Percentiles rank a stretch among this genome's conserved stretches.
Evolutionary conservation across 2,329 filamentous ascomycete genomes (phyloP).

Genomic region (Domatiomyces catenatus): DNA sequence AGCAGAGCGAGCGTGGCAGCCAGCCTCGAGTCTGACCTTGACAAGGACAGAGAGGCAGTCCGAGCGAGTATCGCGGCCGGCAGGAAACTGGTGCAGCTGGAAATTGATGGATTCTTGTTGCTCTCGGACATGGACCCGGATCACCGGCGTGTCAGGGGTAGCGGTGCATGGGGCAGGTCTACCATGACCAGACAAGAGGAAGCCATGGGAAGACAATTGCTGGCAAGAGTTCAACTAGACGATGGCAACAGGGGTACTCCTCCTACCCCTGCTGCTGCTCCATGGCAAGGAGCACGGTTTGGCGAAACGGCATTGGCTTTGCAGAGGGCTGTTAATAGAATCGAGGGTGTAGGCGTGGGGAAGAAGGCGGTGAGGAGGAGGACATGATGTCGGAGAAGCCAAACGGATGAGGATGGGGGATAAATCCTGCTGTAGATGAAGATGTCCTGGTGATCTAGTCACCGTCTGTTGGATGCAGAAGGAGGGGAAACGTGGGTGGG

Average conservation of each 20-base stretch:
- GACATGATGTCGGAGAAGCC: background rate
- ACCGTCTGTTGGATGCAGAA: too few species aligned
- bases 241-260: background rate
- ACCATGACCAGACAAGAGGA: background rate
- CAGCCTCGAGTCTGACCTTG: background rate
- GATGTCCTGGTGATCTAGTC: too few species aligned
- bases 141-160: background rate
- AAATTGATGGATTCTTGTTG: background rate
- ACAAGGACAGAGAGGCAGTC: background rate
- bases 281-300: background rate
- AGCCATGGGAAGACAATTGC: background rate
- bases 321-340: background rate
- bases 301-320: background rate
- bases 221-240: background rate
- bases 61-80: background rate
- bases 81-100: background rate
- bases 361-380: background rate
- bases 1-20: background rate
- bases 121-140: background rate
- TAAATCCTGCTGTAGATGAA: too few species aligned
- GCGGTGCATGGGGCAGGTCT: background rate
- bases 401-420: too few species aligned
- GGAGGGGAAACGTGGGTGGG: too few species aligned
- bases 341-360: background rate
- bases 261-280: background rate